phyloP scores from a whole-genome alignment of 179 eudicot genomes.

The Beta lomatogona region DNA sequence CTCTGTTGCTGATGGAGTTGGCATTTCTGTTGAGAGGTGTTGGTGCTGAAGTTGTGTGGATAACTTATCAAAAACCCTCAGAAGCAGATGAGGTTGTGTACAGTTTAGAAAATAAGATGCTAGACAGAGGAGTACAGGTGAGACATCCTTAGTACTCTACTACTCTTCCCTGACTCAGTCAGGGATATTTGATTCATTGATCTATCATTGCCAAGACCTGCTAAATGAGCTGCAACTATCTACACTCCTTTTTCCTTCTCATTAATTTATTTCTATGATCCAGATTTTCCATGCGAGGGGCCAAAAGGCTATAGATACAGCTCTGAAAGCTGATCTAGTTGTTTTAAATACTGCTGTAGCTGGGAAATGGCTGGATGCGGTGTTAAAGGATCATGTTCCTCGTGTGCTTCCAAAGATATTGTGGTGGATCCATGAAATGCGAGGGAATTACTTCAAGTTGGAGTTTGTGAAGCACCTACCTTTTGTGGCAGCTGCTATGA shows the following conservation, averaged over 20 bases:
- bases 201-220: not conserved
- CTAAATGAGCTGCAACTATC: not conserved
- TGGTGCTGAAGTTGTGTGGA: conserved; percentile 76
- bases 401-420: conserved; percentile 89
- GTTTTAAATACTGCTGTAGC: conserved; percentile 95
- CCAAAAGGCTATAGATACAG: conserved; percentile 79
- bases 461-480: conserved; percentile 94
- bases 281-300: conserved; percentile 81
- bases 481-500: conserved; percentile 93
- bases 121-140: conserved; percentile 89
- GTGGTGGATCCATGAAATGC: conserved; percentile 99
- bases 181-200: not conserved
- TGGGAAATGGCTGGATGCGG: conserved; percentile 95
- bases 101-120: conserved; percentile 89
- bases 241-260: not conserved
- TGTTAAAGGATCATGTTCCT: conserved; percentile 75
- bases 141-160: conserved; percentile 4
- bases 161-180: not conserved
- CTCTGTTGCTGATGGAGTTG: conserved; percentile 80
- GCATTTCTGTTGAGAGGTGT: conserved; percentile 81
- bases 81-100: conserved; percentile 62
- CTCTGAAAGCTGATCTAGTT: conserved; percentile 87
- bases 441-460: conserved; percentile 95
- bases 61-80: conserved; percentile 74
- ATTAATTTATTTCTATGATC: conserved; percentile 8